These are phyloP conservation scores for Ceratobasidium papillatum DNA, from an alignment of 1,284 basidiomycete species.

Conservation along the genomic window DNA sequence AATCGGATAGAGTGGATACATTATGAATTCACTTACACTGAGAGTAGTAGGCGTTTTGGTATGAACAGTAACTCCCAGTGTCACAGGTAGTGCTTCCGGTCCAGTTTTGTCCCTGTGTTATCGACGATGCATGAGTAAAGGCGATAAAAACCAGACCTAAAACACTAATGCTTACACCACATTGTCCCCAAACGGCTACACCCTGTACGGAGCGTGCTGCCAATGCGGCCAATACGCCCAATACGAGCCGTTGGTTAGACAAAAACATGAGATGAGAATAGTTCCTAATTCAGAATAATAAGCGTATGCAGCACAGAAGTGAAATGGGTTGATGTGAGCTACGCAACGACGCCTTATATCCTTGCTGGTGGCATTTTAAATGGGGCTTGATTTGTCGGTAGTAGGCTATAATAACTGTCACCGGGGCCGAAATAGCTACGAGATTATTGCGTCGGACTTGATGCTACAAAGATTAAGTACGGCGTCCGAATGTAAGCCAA, in stretches of 20 bases:
- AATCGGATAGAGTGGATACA: neutral
- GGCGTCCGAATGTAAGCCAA: neutral
- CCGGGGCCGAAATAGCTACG: constrained; percentile 9
- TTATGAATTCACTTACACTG: neutral
- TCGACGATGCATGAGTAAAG: neutral
- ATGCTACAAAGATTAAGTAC: neutral
- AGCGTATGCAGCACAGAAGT: neutral
- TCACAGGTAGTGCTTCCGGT: constrained; percentile 37
- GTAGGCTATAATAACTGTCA: neutral
- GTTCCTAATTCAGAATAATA: neutral
- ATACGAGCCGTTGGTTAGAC: constrained; percentile 1
- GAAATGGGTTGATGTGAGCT: neutral
- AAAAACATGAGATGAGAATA: neutral
- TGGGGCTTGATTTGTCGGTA: neutral
- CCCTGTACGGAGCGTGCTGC: constrained; percentile 7
- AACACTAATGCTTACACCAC: constrained; percentile 31
- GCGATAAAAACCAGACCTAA: too few species aligned
- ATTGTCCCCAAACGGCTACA: constrained; percentile 41
- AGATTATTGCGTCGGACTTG: constrained; percentile 9
- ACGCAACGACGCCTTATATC: constrained; percentile 10
- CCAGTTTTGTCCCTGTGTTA: constrained; percentile 35
- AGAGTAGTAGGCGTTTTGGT: constrained; percentile 3
- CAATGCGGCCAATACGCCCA: constrained; percentile 16
- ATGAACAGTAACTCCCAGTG: constrained; percentile 24
- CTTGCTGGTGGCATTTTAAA: neutral